A percentile compares a stretch with the other conserved stretches of the same genome.
These are phyloP conservation scores for Tausonia pullulans DNA, from an alignment of 1,284 basidiomycete species.

Conservation along the genomic window DNA sequence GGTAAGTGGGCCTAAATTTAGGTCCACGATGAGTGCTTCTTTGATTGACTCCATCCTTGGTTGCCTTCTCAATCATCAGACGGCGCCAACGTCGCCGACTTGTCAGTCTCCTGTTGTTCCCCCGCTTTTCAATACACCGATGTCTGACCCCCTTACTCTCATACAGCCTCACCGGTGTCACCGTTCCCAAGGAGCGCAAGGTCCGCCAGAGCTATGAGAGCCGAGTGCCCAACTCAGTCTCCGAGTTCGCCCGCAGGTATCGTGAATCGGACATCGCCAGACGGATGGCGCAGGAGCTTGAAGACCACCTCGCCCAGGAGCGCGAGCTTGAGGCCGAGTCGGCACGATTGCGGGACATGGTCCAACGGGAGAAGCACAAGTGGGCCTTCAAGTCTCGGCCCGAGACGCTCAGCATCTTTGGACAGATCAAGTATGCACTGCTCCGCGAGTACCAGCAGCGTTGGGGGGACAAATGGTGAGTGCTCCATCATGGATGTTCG, in stretches of 20 bases:
- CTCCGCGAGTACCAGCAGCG: constrained; percentile 29
- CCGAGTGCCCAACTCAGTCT: constrained; percentile 46
- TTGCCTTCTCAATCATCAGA: constrained; percentile 6
- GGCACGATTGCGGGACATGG: constrained; percentile 11
- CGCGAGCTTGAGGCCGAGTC: constrained; percentile 20
- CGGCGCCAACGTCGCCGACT: constrained; percentile 43
- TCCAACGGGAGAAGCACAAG: constrained; percentile 23
- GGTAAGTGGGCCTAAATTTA: background rate
- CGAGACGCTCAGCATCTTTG: constrained; percentile 23
- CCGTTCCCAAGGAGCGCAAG: constrained; percentile 49
- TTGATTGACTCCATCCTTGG: background rate
- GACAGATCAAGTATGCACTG: constrained; percentile 25
- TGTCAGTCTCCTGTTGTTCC: constrained; percentile 22
- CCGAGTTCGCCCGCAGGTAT: constrained; percentile 41
- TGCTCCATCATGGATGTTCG: background rate
- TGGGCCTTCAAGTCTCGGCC: constrained; percentile 22
- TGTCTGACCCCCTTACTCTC: too few species aligned
- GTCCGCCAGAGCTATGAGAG: constrained; percentile 40
- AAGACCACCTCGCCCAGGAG: constrained; percentile 22
- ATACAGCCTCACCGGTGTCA: constrained; percentile 38
- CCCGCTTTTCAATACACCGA: too few species aligned
- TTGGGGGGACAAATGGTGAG: constrained; percentile 28
- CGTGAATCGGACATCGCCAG: constrained; percentile 22
- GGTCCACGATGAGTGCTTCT: background rate
- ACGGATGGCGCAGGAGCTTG: constrained; percentile 27